Evolutionary conservation across 108 stramenopile species (phyloP), one percentile per base, ranked within the genome.

Genomic region (Cyclostephanos tholiformis): DNA sequence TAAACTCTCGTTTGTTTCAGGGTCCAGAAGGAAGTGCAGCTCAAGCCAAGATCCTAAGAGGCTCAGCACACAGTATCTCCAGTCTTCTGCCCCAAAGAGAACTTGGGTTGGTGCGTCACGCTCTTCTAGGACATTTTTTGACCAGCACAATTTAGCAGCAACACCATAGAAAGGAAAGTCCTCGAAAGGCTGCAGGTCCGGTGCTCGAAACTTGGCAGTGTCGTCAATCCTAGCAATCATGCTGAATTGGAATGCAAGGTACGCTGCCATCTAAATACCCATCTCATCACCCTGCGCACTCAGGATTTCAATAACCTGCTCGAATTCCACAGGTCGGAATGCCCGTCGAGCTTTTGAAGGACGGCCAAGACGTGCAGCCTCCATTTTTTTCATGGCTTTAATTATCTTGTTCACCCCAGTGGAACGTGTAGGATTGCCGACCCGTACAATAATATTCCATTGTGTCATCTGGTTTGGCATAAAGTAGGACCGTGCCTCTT

Each of bases 51-150:
- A 14, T 25, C 29, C 69, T 14, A 74, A 19, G 14, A 20, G 23
- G 4, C 32, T 16, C 44, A 74, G 29, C 7, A 50, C 55, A 57
- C 64, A 65, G 41, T 57, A 74, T 23, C 48, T 51, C 14, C 22
- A 32, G n/a, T 74, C 63, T 9, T 55, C 48, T 17, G 72, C 64
- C 6, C 72, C 72, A 55, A 74, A 16, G n/a, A 74, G 11, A 65
- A 65, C 3, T 44, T 74, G 72, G 22, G 17, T 30, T 8, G 72
- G 72, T 11, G 72, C 63, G 44, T 74, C 72, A 17, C 72, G 25
- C 49, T 74, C 72, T n/a, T 65, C 63, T 11, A 26, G 29, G 6
- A 64, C 62, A 58, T 74, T 74, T 32, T 74, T 74, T 20, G 63
- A 65, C 72, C 72, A 65, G 20, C 44, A 35, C 11, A 74, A 38